Conservation (phyloP, 1,139 yeast species). For the Saccharomyces hybrid region DNA sequence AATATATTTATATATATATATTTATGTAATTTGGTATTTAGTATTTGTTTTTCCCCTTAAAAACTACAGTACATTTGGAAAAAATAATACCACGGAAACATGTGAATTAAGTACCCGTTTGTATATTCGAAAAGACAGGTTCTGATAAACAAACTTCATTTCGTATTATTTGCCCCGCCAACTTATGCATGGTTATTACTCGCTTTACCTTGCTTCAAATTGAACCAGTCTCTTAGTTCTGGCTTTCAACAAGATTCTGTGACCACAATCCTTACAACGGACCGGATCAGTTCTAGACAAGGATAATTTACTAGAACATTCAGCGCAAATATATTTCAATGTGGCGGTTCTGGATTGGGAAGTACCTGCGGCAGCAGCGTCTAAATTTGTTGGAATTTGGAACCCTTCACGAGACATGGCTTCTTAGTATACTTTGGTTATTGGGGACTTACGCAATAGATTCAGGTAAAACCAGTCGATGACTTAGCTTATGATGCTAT, state of each 20-base stretch:
- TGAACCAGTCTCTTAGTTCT: slow-evolving; percentile 94
- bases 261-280: slow-evolving; percentile 98
- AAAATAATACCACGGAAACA: too few relatives aligned
- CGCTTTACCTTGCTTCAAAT: slow-evolving; percentile 52
- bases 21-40: too few relatives aligned
- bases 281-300: slow-evolving; percentile 92
- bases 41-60: too few relatives aligned
- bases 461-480: background rate
- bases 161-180: background rate
- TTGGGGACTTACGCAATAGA: background rate
- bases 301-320: slow-evolving; percentile 85
- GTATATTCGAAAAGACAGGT: too few relatives aligned
- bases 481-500: background rate
- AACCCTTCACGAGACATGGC: slow-evolving; percentile 80
- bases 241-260: slow-evolving; percentile 92
- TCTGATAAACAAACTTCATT: background rate
- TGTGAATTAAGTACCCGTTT: too few relatives aligned
- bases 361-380: slow-evolving; percentile 60
- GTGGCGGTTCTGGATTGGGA: slow-evolving; percentile 71
- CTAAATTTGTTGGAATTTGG: slow-evolving; percentile 77
- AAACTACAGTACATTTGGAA: too few relatives aligned
- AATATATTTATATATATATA: too few relatives aligned
- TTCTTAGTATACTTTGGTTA: background rate
- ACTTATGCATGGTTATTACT: background rate
- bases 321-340: slow-evolving; percentile 90